Evolutionary conservation across 2,329 filamentous ascomycete species (phyloP).

Genomic region (Amauroascus verrucosus): DNA sequence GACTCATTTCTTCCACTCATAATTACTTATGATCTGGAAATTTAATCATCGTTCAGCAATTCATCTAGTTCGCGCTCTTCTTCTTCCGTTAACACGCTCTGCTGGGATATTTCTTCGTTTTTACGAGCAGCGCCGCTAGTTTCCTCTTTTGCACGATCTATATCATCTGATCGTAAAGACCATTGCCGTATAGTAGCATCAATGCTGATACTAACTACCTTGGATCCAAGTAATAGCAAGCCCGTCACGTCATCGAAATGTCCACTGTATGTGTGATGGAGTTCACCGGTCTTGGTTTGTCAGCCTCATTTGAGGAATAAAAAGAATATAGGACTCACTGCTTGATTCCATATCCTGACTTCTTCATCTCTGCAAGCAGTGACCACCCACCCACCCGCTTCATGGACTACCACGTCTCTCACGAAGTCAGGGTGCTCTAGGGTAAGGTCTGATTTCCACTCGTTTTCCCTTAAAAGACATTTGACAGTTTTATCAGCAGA

Average conservation of each 20-base stretch:
- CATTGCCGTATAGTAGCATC: conserved; percentile 81
- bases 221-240: conserved; percentile 51
- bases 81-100: conserved; percentile 62
- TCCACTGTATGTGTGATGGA: conserved; percentile 64
- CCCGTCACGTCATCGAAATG: conserved; percentile 92
- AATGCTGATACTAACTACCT: conserved; percentile 71
- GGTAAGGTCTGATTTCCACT: conserved; percentile 61
- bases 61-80: conserved; percentile 90
- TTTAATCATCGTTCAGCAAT: conserved; percentile 62
- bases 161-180: conserved; percentile 55
- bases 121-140: conserved; percentile 36
- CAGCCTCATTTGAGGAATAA: conserved; percentile 24
- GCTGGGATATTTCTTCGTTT: conserved; percentile 37
- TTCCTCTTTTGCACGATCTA: conserved; percentile 47
- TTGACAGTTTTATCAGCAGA: conserved; percentile 84
- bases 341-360: conserved; percentile 75
- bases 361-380: conserved; percentile 89
- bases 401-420: conserved; percentile 61
- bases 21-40: background rate
- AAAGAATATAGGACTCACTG: conserved; percentile 27
- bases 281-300: conserved; percentile 49
- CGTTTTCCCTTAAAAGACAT: conserved; percentile 58
- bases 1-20: too few species aligned
- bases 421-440: conserved; percentile 84
- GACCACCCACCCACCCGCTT: conserved; percentile 63